A percentile compares a stretch with the other conserved stretches of the same genome.
phyloP scores from a whole-genome alignment of 257 asterid genomes.

The Capsicum pubescens region DNA sequence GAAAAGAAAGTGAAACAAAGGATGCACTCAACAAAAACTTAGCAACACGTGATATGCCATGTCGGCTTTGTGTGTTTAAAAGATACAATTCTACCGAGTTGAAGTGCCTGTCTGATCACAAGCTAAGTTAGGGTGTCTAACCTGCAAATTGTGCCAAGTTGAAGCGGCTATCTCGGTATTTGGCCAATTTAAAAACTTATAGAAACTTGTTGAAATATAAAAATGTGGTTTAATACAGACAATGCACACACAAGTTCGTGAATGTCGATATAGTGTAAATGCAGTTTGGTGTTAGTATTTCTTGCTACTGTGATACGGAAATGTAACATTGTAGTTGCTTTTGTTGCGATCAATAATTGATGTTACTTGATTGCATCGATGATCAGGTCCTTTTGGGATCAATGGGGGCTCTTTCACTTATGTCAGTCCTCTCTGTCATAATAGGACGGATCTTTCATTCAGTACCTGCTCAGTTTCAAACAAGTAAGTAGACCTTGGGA shows the following conservation, averaged over 20 bases:
- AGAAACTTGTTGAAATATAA: not conserved
- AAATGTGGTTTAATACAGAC: not conserved
- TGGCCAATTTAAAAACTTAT: not conserved
- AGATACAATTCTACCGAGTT: no score
- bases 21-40: no score
- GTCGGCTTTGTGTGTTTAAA: no score
- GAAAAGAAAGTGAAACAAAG: no score
- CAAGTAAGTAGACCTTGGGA: slow-evolving; percentile 63
- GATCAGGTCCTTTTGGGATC: slow-evolving; percentile 94
- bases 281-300: not conserved
- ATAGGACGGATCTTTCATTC: slow-evolving; percentile 89
- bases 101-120: no score
- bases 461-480: slow-evolving; percentile 96
- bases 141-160: no score
- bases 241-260: not conserved
- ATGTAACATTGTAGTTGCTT: slow-evolving; percentile 8
- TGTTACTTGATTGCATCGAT: slow-evolving; percentile 35
- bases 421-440: slow-evolving; percentile 85
- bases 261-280: not conserved
- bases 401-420: slow-evolving; percentile 93
- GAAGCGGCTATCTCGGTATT: no score
- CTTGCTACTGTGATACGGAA: slow-evolving; percentile 13
- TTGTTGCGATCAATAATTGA: not conserved
- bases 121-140: no score
- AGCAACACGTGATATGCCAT: no score